phyloP scores from a whole-genome alignment of 1,139 yeast genomes.

The Nadsonia commutata region DNA sequence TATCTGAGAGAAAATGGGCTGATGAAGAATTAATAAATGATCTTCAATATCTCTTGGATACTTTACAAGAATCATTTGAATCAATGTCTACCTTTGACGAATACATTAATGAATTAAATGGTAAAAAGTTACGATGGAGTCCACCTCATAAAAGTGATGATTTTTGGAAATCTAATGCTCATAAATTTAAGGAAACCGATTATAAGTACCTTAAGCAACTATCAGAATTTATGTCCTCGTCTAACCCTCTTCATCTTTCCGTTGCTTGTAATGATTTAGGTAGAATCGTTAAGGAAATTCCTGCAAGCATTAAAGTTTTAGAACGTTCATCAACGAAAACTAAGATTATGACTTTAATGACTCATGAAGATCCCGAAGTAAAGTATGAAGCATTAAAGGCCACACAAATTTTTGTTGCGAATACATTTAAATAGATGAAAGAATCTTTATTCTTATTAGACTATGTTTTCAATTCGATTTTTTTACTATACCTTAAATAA shows the following conservation, averaged over 20 bases:
- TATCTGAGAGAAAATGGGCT: slow-evolving; percentile 81
- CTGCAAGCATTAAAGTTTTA: slow-evolving; percentile 38
- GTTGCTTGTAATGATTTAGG: slow-evolving; percentile 65
- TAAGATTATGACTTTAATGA: slow-evolving; percentile 74
- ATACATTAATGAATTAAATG: slow-evolving; percentile 69
- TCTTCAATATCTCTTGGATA: slow-evolving; percentile 40
- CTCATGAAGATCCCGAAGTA: slow-evolving; percentile 70
- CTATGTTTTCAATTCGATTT: too few relatives aligned
- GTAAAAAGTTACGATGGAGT: slow-evolving; percentile 71
- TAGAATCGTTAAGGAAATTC: slow-evolving; percentile 48
- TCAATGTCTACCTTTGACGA: slow-evolving; percentile 87
- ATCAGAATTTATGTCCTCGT: slow-evolving; percentile 22
- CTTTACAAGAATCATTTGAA: slow-evolving; percentile 56
- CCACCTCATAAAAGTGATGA: slow-evolving; percentile 84
- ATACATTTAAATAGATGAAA: slow-evolving; percentile 35
- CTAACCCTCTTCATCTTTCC: slow-evolving; percentile 27
- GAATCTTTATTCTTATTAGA: too few relatives aligned
- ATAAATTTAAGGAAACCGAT: slow-evolving; percentile 59
- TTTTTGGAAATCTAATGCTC: slow-evolving; percentile 79
- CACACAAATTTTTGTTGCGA: slow-evolving; percentile 82
- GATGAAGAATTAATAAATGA: slow-evolving; percentile 83
- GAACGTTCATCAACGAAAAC: slow-evolving; percentile 46
- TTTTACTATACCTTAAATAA: too few relatives aligned
- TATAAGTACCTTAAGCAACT: slow-evolving; percentile 57
- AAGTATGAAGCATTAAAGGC: slow-evolving; percentile 92